Base-by-base conservation (phyloP, 2,329 filamentous ascomycete genomes). In the Diplocarpon mali region DNA sequence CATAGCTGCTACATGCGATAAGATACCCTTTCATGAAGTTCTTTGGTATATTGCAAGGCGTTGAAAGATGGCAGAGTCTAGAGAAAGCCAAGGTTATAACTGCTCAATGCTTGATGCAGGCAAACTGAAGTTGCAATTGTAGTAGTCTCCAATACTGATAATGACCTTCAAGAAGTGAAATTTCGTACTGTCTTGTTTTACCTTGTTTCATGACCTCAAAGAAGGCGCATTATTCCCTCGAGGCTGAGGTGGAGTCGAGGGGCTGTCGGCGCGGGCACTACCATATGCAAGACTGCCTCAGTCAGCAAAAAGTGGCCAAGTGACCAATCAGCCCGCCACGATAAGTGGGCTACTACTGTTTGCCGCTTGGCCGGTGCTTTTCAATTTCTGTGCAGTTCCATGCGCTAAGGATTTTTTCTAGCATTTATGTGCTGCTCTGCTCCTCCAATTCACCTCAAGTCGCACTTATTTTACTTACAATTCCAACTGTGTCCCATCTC, bases 1-100 rank as follows among this genome's bases (percentile, higher is more conserved):
- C 75, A 78, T 78, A 58, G 57, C 61, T 57, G 57, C 52, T 50
- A 55, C 56, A 57, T 55, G 53, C 51, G 45, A 37, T 45, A 53
- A 43, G 38, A 42, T 48, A 54, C 42, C 38, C 50, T 50, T 52
- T 57, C 60, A 64, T 64, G 50, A 53, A 24, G 20, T 7, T 24
- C 20, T 24, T 24, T 24, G 30, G 58, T 47, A 35, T 27, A 38
- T n/a, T 14, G 11, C 30, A 32, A 24, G 30, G 9, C 30, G 30
- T 32, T 14, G 30, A 32, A 32, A 12, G 9, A 9, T 12, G 30
- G 30, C 30, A 14, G 5, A 9, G n/a, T 9, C 11, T 32, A 12
- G 11, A 12, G 30, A 32, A 32, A 14, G 30, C 30, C n/a, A 14
- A 9, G 10, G 7, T 24, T 24, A 24, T 24, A 7, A 24, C 20